Evolutionary conservation across 345 rosid genomes (phyloP), one percentile per base, ranked within the genome.

Genomic region (Brassica rapa): DNA sequence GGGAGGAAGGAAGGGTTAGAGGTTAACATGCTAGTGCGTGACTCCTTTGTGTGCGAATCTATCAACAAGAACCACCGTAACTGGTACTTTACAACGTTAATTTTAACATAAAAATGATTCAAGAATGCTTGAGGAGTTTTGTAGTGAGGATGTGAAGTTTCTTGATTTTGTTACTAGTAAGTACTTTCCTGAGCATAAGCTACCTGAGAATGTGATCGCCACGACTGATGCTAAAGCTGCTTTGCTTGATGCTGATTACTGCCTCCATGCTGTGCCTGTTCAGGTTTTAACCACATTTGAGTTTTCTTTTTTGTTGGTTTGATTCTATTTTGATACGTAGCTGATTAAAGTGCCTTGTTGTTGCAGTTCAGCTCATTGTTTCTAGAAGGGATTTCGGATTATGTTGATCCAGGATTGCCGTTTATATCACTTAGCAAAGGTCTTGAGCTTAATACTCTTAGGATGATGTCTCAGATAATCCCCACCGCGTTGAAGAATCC

Each of bases 371-470:
- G 96, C 84, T 82, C 97, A 4, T 80, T 83, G 63, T 93, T 87
- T 82, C 95, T 93, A 2, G 91, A 91, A 87, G 90, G 87, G 27
- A 88, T 93, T 72, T 87, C 89, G 3, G 89, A 83, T 29, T 83
- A 83, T 82, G 97, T 93, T 15, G 97, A 91, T 81, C 97, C 97
- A 32, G 82, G 87, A 74, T 80, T 93, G 85, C 98, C 98, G 12
- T 90, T 93, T 82, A 88, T 93, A 84, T 93, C 98, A 25, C 92
- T 93, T 61, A 93, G 98, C 83, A 93, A 93, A 85, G 98, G 97
- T 29, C 83, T 91, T 53, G 97, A 93, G 88, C 97, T 91, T 10
- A 89, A 88, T 79, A 90, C 98, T 29, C 83, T 90, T 79, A 89
- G 96, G 82, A 90, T 86, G 93, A 93, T 93, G 98, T 91, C 98